Base-by-base conservation (phyloP, 2,329 filamentous ascomycete genomes). In the Botryotinia narcissicola region DNA sequence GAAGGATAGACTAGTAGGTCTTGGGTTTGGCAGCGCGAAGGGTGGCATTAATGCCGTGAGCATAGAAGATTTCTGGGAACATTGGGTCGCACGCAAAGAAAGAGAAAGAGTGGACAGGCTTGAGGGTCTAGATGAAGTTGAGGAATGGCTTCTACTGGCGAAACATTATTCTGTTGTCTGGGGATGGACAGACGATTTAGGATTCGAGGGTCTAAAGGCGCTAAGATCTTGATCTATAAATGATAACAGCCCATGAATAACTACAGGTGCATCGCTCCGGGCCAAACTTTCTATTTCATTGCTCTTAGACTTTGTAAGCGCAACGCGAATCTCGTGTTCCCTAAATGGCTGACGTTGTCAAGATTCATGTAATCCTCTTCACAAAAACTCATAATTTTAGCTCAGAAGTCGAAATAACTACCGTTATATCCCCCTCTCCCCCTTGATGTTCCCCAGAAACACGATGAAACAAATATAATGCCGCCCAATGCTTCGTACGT, bases 81-180 rank as follows among this genome's bases (percentile, higher is more conserved):
- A 83, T 1, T 98, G 95, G 94, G 85, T 97, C 4, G 80, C 81
- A 0, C 80, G 85, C 0, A 84, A 84, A 3, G 95, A 98, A 83
- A 95, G 93, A 82, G 91, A 93, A 79, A 86, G 95, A 66, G 89
- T 98, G 1, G 91, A 95, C 76, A 83, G 84, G 18, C 81, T 98
- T 40, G 95, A 99, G 82, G 94, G 96, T 79, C 82, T 99, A 75
- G 96, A 99, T 83, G 96, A 99, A 83, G 87, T 98, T 37, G 96
- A 99, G 83, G 96, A 99, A 84, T 97, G 96, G 92, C 87, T 91
- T 79, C 83, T 99, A 77, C 83, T 99, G 78, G 93, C 94, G 0
- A 89, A 88, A 76, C 96, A 99, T 85, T 99, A 99, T 80, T 90
- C 95, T 76, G 87, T 99, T 61, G 91, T 90, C 6, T 98, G 95